Conservation (phyloP, 257 asterid species). For the Solanum pimpinellifolium region DNA sequence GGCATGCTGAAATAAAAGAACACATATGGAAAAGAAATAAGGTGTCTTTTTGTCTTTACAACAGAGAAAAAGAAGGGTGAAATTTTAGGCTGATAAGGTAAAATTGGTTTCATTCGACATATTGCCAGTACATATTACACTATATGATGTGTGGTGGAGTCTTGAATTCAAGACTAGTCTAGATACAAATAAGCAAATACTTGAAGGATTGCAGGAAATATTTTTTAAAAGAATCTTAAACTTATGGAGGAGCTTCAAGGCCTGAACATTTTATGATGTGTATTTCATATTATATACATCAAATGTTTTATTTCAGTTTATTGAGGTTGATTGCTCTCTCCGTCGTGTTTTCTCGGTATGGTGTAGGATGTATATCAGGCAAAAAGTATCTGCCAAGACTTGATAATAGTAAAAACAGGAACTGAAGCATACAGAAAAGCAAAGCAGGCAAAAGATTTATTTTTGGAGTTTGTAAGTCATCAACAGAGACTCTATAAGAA, state of each 20-base stretch:
- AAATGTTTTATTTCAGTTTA: background rate
- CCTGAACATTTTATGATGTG: background rate
- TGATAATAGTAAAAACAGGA: constrained; percentile 12
- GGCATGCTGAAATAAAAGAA: background rate
- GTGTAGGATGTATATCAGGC: background rate
- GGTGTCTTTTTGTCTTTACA: background rate
- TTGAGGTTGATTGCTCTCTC: too few species aligned
- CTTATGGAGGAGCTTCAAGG: background rate
- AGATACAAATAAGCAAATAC: background rate
- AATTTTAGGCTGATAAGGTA: background rate
- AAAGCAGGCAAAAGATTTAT: background rate
- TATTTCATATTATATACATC: background rate
- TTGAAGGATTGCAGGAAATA: background rate
- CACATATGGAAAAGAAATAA: background rate
- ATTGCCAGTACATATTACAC: too few species aligned
- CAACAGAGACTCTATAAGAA: background rate
- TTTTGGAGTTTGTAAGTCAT: background rate
- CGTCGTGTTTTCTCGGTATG: too few species aligned
- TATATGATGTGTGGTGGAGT: background rate
- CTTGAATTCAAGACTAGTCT: background rate
- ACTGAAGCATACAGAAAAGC: constrained; percentile 20
- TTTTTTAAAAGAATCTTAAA: background rate
- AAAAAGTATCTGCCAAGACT: background rate
- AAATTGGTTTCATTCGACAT: background rate
- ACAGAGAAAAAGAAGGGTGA: background rate